A percentile compares a stretch with the other conserved stretches of the same genome.
These are phyloP conservation scores for Chrysanthemum makinoi DNA, from an alignment of 129 eudicot species.

Conservation along the genomic window DNA sequence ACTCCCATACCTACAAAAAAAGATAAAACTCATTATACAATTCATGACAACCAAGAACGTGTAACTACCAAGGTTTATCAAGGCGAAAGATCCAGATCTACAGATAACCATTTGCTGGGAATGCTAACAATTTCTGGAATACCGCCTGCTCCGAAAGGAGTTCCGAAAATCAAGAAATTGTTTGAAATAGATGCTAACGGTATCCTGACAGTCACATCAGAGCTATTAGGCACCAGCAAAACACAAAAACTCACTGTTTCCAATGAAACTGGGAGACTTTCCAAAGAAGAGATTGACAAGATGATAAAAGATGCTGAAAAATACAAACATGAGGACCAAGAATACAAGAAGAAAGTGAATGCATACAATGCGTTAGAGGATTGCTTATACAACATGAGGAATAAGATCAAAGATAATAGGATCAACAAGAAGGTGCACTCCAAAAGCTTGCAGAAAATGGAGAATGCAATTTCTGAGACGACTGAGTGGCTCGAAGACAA, in stretches of 20 bases:
- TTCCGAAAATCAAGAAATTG: too few species aligned
- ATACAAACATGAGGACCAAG: constrained; percentile 21
- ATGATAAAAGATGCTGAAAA: neutral
- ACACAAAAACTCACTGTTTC: too few species aligned
- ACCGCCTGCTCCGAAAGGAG: constrained; percentile 21
- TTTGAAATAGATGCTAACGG: too few species aligned
- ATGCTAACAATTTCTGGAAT: neutral
- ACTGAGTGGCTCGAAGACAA: constrained; percentile 21
- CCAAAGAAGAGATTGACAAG: too few species aligned
- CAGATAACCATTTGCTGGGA: too few species aligned
- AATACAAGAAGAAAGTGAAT: constrained; percentile 1
- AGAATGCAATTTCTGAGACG: constrained; percentile 14
- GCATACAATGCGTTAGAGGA: constrained; percentile 18
- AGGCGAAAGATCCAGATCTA: too few species aligned
- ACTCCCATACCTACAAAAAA: constrained; percentile 9
- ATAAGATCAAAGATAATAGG: constrained; percentile 5
- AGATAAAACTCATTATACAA: too few species aligned
- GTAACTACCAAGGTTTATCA: too few species aligned
- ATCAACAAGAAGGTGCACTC: neutral
- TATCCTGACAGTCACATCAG: too few species aligned
- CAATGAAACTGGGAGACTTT: constrained; percentile 16
- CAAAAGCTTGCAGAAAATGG: constrained; percentile 10
- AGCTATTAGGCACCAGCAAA: too few species aligned
- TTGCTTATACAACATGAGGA: constrained; percentile 18
- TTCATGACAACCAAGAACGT: neutral